phyloP scores from a whole-genome alignment of 1,284 basidiomycete species.

The Pterula multifida region DNA sequence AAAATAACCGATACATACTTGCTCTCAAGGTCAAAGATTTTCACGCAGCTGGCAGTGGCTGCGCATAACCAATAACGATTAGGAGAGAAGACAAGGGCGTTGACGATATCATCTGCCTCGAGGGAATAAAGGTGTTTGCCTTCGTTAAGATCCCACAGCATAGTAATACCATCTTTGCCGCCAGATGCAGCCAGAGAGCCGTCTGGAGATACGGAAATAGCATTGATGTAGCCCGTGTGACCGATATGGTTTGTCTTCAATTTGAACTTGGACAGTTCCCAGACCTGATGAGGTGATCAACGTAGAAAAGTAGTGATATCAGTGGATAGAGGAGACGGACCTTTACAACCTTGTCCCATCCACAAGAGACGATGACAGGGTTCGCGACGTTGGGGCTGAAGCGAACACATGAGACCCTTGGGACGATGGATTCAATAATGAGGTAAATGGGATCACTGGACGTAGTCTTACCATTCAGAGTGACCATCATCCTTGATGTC shows the following conservation, averaged over 20 bases:
- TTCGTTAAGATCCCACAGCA: conserved; percentile 99
- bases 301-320: conserved; percentile 12
- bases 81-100: conserved; percentile 98
- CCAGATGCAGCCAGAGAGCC: conserved; percentile 98
- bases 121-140: conserved; percentile 99
- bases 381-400: conserved; percentile 98
- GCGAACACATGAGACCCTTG: conserved; percentile 96
- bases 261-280: conserved; percentile 99
- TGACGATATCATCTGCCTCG: conserved; percentile 97
- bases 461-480: conserved; percentile 68
- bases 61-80: conserved; percentile 99
- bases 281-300: conserved; percentile 73
- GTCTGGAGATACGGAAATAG: conserved; percentile 96
- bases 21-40: conserved; percentile 98
- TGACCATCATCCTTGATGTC: conserved; percentile 99
- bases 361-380: conserved; percentile 97
- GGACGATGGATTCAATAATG: not conserved
- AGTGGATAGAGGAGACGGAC: conserved; percentile 42
- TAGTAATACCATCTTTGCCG: conserved; percentile 99
- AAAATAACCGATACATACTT: conserved; percentile 49
- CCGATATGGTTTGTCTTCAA: conserved; percentile 99
- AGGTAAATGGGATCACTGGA: not conserved
- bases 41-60: conserved; percentile 95
- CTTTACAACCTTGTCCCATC: conserved; percentile 99
- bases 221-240: conserved; percentile 99